These are phyloP conservation scores for Aspergillus sp. DNA, from an alignment of 2,329 filamentous ascomycete genomes.

Conservation along the genomic window DNA sequence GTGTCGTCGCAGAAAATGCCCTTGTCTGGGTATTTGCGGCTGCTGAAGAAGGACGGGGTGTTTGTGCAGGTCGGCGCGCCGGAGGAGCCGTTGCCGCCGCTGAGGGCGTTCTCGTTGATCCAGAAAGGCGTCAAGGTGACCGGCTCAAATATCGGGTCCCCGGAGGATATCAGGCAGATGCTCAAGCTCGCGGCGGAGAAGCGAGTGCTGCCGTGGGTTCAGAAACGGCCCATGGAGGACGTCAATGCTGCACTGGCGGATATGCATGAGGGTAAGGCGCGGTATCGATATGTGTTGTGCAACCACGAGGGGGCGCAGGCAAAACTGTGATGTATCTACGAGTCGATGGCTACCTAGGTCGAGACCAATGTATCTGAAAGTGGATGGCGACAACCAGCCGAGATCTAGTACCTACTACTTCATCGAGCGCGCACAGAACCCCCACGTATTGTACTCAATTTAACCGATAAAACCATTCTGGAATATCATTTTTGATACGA, in stretches of 20 bases:
- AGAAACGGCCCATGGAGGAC: conserved; percentile 41
- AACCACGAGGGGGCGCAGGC: conserved; percentile 32
- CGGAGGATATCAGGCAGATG: conserved; percentile 44
- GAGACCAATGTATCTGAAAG: too few species aligned
- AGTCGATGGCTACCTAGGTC: too few species aligned
- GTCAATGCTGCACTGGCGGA: conserved; percentile 43
- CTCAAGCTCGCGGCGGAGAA: conserved; percentile 42
- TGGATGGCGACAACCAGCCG: too few species aligned
- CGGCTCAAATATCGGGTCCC: conserved; percentile 46
- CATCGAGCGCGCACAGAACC: too few species aligned
- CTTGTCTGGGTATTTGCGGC: conserved; percentile 57
- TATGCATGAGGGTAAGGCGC: conserved; percentile 45
- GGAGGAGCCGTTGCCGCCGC: conserved; percentile 54
- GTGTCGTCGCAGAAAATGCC: conserved; percentile 63
- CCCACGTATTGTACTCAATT: too few species aligned
- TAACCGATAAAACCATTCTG: too few species aligned
- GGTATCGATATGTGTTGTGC: conserved; percentile 47
- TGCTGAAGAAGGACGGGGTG: conserved; percentile 58
- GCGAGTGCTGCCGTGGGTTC: conserved; percentile 42
- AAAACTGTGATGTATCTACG: conserved; percentile 23
- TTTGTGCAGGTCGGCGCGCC: conserved; percentile 68
- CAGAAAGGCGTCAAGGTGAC: conserved; percentile 53
- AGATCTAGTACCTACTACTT: too few species aligned
- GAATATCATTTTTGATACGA: too few species aligned
- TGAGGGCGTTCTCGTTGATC: conserved; percentile 60